A percentile compares a stretch with the other conserved stretches of the same genome.
These are phyloP conservation scores for Trichoderma sp. DNA, from an alignment of 2,329 filamentous ascomycete genomes.

Conservation along the genomic window DNA sequence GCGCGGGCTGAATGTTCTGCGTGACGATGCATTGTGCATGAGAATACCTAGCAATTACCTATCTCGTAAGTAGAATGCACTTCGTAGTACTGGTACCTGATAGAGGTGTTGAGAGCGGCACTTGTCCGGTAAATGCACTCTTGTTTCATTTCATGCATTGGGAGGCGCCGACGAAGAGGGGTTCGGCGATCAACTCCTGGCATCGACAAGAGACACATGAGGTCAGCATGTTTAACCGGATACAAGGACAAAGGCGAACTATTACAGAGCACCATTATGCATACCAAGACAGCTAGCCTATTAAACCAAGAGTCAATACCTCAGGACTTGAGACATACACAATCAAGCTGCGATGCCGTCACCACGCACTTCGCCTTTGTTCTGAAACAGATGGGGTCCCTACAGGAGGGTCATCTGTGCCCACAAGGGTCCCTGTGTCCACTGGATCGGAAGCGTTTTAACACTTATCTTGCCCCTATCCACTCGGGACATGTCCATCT, in stretches of 20 bases:
- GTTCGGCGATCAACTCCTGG: background rate
- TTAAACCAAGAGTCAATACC: background rate
- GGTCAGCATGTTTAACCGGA: background rate
- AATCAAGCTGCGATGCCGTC: background rate
- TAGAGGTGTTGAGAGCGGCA: background rate
- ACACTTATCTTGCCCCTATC: background rate
- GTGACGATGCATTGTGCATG: background rate
- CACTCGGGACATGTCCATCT: background rate
- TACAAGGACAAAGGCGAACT: background rate
- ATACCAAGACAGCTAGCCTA: background rate
- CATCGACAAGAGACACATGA: background rate
- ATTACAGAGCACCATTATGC: background rate
- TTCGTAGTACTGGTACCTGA: background rate
- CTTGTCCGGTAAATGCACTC: background rate
- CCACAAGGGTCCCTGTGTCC: background rate
- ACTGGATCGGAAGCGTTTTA: background rate
- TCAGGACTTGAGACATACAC: background rate
- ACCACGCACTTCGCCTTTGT: background rate
- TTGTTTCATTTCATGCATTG: background rate
- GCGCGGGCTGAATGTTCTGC: background rate
- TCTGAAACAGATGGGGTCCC: slow-evolving; percentile 3
- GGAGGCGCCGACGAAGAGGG: background rate
- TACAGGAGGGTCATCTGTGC: background rate
- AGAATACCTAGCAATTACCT: background rate
- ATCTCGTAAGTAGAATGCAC: background rate